Evolutionary conservation across 306 rosid genomes (phyloP).

Genomic region (Cicer yamashitae): DNA sequence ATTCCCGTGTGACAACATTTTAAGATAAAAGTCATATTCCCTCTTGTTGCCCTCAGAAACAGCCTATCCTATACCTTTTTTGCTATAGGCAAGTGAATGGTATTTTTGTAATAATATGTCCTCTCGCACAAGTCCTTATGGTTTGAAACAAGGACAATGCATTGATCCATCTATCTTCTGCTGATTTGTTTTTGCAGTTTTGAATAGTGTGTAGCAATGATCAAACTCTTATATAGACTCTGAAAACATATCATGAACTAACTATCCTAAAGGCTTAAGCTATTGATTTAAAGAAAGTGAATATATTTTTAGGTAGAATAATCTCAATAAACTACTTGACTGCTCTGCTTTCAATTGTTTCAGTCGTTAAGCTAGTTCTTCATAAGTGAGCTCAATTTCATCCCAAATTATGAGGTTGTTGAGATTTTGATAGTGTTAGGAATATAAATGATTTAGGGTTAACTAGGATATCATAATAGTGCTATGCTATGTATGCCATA

Average conservation of each 20-base stretch:
- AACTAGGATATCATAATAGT: conserved; percentile 7
- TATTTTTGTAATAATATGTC: background rate
- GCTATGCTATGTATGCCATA: background rate
- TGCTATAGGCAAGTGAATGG: background rate
- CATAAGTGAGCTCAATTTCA: conserved; percentile 1
- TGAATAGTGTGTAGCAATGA: background rate
- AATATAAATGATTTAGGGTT: background rate
- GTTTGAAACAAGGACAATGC: background rate
- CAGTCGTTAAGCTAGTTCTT: background rate
- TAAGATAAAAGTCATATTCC: background rate
- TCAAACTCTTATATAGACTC: background rate
- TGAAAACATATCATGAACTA: background rate
- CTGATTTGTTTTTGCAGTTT: background rate
- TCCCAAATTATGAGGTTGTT: background rate
- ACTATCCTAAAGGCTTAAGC: conserved; percentile 16
- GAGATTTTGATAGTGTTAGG: background rate
- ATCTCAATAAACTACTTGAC: background rate
- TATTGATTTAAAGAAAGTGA: background rate
- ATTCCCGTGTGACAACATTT: background rate
- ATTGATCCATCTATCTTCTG: background rate
- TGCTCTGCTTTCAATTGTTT: conserved; percentile 6
- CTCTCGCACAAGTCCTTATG: background rate
- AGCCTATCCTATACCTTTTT: background rate
- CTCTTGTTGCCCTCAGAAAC: background rate
- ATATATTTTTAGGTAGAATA: conserved; percentile 1